A percentile compares a stretch with the other conserved stretches of the same genome.
Conservation (phyloP, 108 stramenopile genomes). For the Schizochytrium sp. region DNA sequence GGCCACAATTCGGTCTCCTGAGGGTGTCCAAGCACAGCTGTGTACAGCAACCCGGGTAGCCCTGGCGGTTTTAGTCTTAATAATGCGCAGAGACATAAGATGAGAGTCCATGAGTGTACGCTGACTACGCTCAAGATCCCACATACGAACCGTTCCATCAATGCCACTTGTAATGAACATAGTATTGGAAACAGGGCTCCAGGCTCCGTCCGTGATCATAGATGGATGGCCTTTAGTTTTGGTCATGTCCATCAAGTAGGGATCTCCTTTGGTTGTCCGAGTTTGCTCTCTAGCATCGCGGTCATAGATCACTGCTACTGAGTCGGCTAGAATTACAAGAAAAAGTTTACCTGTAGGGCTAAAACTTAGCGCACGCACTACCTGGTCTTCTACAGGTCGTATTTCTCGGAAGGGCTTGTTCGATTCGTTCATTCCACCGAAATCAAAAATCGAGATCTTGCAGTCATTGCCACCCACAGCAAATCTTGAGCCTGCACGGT, state of each 20-base stretch:
- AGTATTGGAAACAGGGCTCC: background rate
- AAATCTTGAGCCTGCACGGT: background rate
- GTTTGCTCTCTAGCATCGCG: background rate
- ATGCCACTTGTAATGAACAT: background rate
- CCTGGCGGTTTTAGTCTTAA: constrained; percentile 11
- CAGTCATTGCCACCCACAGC: constrained; percentile 46
- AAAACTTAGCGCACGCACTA: constrained; percentile 16
- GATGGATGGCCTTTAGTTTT: constrained; percentile 54
- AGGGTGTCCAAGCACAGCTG: constrained; percentile 5
- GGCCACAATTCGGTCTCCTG: background rate
- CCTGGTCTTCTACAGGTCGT: constrained; percentile 4
- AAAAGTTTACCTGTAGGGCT: background rate
- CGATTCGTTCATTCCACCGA: constrained; percentile 36
- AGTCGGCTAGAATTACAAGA: background rate
- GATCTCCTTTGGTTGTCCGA: constrained; percentile 42
- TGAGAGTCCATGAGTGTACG: constrained; percentile 7
- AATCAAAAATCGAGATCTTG: constrained; percentile 17
- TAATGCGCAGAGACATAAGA: background rate
- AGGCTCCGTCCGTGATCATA: constrained; percentile 34
- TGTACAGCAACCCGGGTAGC: background rate
- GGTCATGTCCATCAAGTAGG: constrained; percentile 40
- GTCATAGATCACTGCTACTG: background rate
- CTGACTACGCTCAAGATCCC: constrained; percentile 34
- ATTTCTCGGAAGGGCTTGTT: constrained; percentile 28
- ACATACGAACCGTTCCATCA: constrained; percentile 6